Percentiles rank a stretch among this genome's conserved stretches.
Conservation (phyloP, 441 rosid species). For the Eutrema salsugineum region DNA sequence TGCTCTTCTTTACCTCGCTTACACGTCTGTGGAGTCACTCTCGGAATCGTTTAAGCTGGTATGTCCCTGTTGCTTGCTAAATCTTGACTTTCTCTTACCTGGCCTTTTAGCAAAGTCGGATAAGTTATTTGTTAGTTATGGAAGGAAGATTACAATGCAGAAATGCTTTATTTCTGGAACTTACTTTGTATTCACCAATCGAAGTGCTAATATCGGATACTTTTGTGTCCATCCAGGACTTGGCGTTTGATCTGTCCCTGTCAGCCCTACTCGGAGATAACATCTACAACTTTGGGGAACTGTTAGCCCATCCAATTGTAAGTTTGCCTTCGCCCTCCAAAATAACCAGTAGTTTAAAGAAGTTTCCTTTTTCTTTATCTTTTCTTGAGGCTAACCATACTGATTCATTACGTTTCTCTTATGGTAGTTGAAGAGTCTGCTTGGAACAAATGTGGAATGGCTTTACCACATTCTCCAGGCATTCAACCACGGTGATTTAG, state of each 20-base stretch:
- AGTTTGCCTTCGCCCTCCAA: constrained; percentile 31
- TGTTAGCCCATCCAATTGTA: constrained; percentile 98
- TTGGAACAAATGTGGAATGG: constrained; percentile 91
- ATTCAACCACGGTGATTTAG: constrained; percentile 83
- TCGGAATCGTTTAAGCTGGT: constrained; percentile 96
- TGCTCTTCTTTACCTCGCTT: constrained; percentile 95
- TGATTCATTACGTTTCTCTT: neutral
- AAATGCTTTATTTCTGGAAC: neutral
- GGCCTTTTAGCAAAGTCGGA: neutral
- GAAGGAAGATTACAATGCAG: too few relatives aligned
- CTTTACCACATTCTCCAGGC: constrained; percentile 93
- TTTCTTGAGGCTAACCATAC: neutral
- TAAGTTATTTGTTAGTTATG: neutral
- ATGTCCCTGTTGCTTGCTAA: neutral
- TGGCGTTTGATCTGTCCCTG: constrained; percentile 96
- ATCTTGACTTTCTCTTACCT: neutral
- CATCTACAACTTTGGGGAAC: constrained; percentile 95
- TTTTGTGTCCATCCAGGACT: constrained; percentile 53
- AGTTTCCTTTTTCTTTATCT: neutral
- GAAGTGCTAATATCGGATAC: neutral
- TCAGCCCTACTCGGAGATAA: constrained; percentile 95
- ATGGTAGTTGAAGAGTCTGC: constrained; percentile 78
- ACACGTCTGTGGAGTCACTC: constrained; percentile 88
- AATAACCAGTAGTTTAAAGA: neutral
- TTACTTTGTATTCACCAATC: neutral